Evolutionary conservation across 345 rosid genomes (phyloP).

Genomic region (Jatropha curcas): DNA sequence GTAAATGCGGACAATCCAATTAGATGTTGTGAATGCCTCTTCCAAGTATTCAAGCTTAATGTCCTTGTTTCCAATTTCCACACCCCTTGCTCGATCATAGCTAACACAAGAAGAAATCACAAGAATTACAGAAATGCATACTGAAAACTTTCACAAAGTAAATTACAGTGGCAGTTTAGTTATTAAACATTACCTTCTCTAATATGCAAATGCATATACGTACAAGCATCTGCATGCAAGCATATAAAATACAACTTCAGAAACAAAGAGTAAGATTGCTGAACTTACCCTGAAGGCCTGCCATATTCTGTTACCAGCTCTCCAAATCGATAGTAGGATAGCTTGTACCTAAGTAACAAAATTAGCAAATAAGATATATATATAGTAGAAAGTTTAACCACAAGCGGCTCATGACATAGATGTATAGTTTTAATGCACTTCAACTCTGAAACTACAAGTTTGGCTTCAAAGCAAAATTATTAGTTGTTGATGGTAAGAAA

Average conservation of each 20-base stretch:
- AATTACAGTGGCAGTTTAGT: neutral
- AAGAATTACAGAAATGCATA: constrained; percentile 10
- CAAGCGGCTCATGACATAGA: neutral
- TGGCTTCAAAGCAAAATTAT: neutral
- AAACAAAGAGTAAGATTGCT: neutral
- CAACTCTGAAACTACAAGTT: neutral
- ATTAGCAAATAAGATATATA: constrained; percentile 1
- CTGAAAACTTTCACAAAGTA: neutral
- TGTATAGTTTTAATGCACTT: neutral
- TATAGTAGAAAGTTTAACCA: neutral
- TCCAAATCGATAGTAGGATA: constrained; percentile 93
- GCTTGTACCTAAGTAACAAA: constrained; percentile 69
- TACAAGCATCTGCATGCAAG: neutral
- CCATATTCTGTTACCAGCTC: constrained; percentile 93
- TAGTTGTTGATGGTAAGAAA: neutral
- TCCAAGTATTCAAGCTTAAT: constrained; percentile 86
- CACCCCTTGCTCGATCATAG: constrained; percentile 96
- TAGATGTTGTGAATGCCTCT: constrained; percentile 96
- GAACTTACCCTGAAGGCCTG: constrained; percentile 87
- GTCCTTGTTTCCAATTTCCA: constrained; percentile 95
- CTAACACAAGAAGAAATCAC: constrained; percentile 37
- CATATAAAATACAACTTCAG: neutral
- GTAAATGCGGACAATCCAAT: constrained; percentile 98
- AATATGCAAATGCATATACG: neutral
- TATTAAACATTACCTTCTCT: neutral